phyloP scores from a whole-genome alignment of 768 basidiomycete species.

The Panaeolus papilionaceus region DNA sequence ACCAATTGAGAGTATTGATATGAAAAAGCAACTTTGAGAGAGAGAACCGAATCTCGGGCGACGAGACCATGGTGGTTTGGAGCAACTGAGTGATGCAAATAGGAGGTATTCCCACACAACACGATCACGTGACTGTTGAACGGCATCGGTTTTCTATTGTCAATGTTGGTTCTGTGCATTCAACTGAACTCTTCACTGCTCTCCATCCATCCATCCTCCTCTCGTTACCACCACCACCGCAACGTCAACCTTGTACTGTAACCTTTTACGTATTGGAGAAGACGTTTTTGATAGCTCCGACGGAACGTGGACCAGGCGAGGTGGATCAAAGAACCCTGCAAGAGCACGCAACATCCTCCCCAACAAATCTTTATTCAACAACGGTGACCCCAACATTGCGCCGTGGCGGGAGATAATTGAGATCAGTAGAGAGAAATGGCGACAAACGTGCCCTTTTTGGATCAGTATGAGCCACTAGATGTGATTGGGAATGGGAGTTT shows the following conservation, averaged over 20 bases:
- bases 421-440: constrained; percentile 2
- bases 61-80: no score
- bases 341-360: not conserved
- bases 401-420: not conserved
- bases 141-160: constrained; percentile 1
- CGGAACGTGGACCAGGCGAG: constrained; percentile 11
- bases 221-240: constrained; percentile 9
- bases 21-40: no score
- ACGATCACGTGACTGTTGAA: constrained; percentile 23
- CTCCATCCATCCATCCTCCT: not conserved
- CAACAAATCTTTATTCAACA: not conserved
- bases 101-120: constrained; percentile 13
- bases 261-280: not conserved
- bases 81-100: no score
- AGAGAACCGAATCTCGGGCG: no score
- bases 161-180: constrained; percentile 8
- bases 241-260: not conserved
- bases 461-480: constrained; percentile 86
- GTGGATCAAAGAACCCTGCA: not conserved
- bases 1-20: no score
- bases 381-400: not conserved
- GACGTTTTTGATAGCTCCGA: not conserved
- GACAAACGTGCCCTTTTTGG: constrained; percentile 52
- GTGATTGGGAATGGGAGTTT: constrained; percentile 97
- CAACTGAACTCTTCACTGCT: not conserved